Percentiles rank a stretch among this genome's conserved stretches.
These are phyloP conservation scores for Arthrobotrys sinensis DNA, from an alignment of 2,329 filamentous ascomycete species.

Conservation along the genomic window DNA sequence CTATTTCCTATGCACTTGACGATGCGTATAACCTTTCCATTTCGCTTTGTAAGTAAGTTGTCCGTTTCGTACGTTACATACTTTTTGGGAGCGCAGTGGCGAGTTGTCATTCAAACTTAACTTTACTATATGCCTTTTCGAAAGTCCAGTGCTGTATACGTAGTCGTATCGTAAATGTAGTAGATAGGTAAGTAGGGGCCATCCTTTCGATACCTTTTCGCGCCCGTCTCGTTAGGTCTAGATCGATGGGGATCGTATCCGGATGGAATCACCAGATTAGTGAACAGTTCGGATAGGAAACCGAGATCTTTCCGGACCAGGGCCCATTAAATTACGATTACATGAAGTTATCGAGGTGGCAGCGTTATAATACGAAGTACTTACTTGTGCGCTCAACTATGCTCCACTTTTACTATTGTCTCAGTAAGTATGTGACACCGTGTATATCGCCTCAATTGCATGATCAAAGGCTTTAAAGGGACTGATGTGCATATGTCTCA, in stretches of 20 bases:
- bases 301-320: neutral
- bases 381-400: neutral
- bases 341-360: neutral
- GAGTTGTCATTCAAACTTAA: conserved; percentile 4
- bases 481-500: neutral
- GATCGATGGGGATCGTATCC: too few relatives aligned
- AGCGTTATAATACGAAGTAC: too few relatives aligned
- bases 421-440: conserved; percentile 9
- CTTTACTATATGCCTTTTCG: neutral
- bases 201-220: too few relatives aligned
- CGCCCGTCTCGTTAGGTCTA: too few relatives aligned
- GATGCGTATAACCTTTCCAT: conserved; percentile 21
- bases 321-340: neutral
- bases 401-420: conserved; percentile 1
- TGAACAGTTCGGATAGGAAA: neutral
- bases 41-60: conserved; percentile 17
- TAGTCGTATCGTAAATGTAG: too few relatives aligned
- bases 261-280: neutral
- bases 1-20: conserved; percentile 35
- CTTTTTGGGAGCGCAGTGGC: conserved; percentile 51
- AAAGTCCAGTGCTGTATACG: too few relatives aligned
- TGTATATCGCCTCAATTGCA: neutral
- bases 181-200: too few relatives aligned
- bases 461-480: neutral
- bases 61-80: conserved; percentile 18